phyloP scores from a whole-genome alignment of 345 rosid genomes.

The Sonneratia alba region DNA sequence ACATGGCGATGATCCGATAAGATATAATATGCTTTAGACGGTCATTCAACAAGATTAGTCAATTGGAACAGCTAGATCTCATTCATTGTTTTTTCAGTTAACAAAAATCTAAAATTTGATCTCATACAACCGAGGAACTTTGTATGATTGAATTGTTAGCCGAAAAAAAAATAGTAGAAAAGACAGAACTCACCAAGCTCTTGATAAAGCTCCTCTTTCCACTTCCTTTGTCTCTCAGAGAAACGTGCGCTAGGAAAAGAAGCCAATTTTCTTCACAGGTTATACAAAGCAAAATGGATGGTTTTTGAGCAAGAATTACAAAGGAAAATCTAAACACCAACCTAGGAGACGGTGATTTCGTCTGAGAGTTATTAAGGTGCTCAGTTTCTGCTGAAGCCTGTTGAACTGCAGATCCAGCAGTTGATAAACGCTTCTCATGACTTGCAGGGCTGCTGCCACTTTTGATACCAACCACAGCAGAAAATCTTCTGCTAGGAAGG shows the following conservation, averaged over 20 bases:
- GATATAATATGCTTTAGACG: not conserved
- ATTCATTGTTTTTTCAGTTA: too few relatives aligned
- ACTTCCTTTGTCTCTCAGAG: conserved; percentile 54
- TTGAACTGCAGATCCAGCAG: conserved; percentile 23
- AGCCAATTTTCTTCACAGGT: conserved; percentile 9
- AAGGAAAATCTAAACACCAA: conserved; percentile 18
- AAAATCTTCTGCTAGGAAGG: conserved; percentile 69
- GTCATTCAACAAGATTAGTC: not conserved
- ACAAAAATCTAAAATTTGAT: not conserved
- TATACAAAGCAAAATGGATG: not conserved
- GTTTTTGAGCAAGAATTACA: not conserved
- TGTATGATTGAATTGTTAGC: not conserved
- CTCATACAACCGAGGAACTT: not conserved
- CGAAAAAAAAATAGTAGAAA: conserved; percentile 3
- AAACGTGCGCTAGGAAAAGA: conserved; percentile 31
- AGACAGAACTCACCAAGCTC: conserved; percentile 72
- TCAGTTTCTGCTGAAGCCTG: conserved; percentile 50
- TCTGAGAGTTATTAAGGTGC: conserved; percentile 23
- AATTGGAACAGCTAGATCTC: too few relatives aligned
- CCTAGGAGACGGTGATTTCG: conserved; percentile 46
- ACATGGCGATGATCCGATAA: not conserved
- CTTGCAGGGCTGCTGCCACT: conserved; percentile 37
- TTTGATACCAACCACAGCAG: conserved; percentile 36
- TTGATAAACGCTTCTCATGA: conserved; percentile 24
- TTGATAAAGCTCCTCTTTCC: conserved; percentile 87